Conservation (phyloP, 2,329 filamentous ascomycete species). For the Elsinoe necatrix region DNA sequence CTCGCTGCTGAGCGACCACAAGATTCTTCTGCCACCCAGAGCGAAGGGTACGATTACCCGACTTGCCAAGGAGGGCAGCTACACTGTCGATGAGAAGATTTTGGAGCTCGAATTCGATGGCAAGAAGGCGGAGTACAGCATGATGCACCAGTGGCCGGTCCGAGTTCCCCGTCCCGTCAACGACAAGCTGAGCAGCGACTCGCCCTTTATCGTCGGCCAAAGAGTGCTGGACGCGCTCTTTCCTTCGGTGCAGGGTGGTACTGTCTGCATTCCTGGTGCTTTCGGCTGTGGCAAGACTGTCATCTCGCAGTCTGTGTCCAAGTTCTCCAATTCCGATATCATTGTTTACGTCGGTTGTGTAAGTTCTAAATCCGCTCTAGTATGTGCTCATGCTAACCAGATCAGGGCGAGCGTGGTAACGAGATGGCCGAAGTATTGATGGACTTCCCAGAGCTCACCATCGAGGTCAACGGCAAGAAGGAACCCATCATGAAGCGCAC, state of each 20-base stretch:
- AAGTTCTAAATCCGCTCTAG: slow-evolving; percentile 13
- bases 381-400: slow-evolving; percentile 20
- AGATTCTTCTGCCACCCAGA: slow-evolving; percentile 82
- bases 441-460: slow-evolving; percentile 97
- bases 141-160: slow-evolving; percentile 99
- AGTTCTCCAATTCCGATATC: slow-evolving; percentile 99
- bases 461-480: slow-evolving; percentile 85
- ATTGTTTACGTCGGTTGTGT: slow-evolving; percentile 87
- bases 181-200: slow-evolving; percentile 82
- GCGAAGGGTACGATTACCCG: slow-evolving; percentile 86
- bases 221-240: slow-evolving; percentile 94
- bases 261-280: slow-evolving; percentile 93
- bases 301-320: slow-evolving; percentile 96
- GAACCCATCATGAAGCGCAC: slow-evolving; percentile 99
- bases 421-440: slow-evolving; percentile 99
- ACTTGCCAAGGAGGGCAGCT: slow-evolving; percentile 81
- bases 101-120: slow-evolving; percentile 96
- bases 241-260: slow-evolving; percentile 92
- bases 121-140: slow-evolving; percentile 84
- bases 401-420: slow-evolving; percentile 75
- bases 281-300: slow-evolving; percentile 99
- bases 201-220: slow-evolving; percentile 93
- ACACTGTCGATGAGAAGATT: slow-evolving; percentile 89
- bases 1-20: slow-evolving; percentile 87
- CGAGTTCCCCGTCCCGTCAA: slow-evolving; percentile 87